Base-by-base conservation (phyloP, 257 asterid species). In the Przewalskia tangutica region DNA sequence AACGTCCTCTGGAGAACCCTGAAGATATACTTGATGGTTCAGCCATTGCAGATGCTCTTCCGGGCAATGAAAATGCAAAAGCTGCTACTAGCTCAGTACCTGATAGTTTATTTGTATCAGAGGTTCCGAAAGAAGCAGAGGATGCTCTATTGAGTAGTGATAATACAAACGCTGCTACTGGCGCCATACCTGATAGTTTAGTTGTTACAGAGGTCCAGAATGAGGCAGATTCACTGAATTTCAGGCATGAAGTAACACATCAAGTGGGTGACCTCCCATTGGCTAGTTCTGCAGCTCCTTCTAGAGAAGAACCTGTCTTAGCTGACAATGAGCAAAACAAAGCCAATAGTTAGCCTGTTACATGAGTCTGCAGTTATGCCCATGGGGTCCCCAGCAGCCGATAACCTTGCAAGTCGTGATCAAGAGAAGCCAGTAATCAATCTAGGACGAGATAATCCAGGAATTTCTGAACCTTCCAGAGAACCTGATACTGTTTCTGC, bases 401-500 rank as follows among this genome's bases (percentile, higher is more conserved):
- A 81, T 66, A 13, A 0, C 8, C 79, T 46, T 50, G 83, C 9
- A 17, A 48, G 16, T 55, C 54, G 9, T 65, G 79, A 73, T 81
- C 88, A 50, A 60, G 78, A 83, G 89, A 87, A 79, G 84, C 79
- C 11, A 81, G 82, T 66, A 56, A 66, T 36, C 40, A 84, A 88
- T 82, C 80, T 13, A 44, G 84, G 53, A 59, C 91, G 18, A 38
- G 88, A 86, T 80, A 77, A 83, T 68, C 68, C 82, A 76, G 82
- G 60, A 51, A 18, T 65, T 70, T 86, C 85, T 44, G 94, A 89
- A 81, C 88, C 89, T 81, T 67, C 85, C 56, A 88, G 63, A 84
- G 92, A 90, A 81, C 89, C 89, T n/a, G 95, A 87, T 67, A 80
- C 93, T 48, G 81, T 92, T 81, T 87, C 96, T 54, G 86, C 86